phyloP scores from a whole-genome alignment of 1,284 basidiomycete species.

The Trichosporon sp. region DNA sequence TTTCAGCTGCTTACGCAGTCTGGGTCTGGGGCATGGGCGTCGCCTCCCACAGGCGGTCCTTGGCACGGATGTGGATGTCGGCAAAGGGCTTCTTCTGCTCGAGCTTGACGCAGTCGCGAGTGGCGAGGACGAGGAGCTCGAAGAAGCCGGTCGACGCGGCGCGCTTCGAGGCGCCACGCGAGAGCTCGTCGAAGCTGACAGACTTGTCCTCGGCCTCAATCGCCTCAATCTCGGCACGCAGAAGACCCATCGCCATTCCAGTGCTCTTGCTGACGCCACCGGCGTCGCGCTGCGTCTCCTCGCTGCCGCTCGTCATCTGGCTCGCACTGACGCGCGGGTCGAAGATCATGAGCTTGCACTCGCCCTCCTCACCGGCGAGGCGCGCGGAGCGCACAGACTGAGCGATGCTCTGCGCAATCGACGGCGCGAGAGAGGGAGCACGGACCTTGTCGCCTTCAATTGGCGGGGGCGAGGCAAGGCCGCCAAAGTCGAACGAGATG shows the following conservation, averaged over 20 bases:
- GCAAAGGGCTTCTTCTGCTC: constrained; percentile 74
- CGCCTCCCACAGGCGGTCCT: constrained; percentile 67
- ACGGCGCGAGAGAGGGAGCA: constrained; percentile 29
- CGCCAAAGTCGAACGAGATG: constrained; percentile 29
- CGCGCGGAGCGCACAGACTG: constrained; percentile 12
- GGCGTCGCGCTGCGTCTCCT: constrained; percentile 16
- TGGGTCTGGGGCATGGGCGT: constrained; percentile 5
- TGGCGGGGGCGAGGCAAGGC: constrained; percentile 19
- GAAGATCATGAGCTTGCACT: constrained; percentile 79
- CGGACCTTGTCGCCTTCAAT: constrained; percentile 7
- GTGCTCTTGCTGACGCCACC: constrained; percentile 86
- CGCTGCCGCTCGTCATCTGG: constrained; percentile 5
- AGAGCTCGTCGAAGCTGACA: constrained; percentile 68
- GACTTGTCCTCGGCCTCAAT: constrained; percentile 61
- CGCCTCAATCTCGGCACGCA: constrained; percentile 71
- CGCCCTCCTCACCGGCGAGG: constrained; percentile 36
- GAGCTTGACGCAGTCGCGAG: constrained; percentile 83
- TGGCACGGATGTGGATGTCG: constrained; percentile 81
- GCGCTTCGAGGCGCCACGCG: constrained; percentile 68
- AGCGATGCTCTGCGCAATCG: constrained; percentile 36
- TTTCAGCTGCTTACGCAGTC: not conserved
- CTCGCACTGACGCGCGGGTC: constrained; percentile 62
- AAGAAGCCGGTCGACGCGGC: constrained; percentile 97
- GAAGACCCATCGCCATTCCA: constrained; percentile 79
- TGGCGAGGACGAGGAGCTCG: constrained; percentile 89